A percentile compares a stretch with the other conserved stretches of the same genome.
Evolutionary conservation across 345 rosid species (phyloP).

Genomic region (Nephelium lappaceum): DNA sequence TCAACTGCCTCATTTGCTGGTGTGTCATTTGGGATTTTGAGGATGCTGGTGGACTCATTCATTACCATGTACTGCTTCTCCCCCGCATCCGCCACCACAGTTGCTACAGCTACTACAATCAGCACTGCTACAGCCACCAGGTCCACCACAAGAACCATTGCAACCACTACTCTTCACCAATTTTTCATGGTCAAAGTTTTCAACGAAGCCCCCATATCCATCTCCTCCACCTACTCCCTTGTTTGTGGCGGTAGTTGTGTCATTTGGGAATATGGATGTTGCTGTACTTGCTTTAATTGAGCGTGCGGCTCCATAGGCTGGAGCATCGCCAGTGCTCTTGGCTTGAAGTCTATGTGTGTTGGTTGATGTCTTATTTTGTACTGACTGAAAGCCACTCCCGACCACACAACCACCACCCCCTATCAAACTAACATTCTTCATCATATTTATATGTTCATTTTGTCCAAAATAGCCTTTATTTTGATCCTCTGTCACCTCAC

Average conservation of each 20-base stretch:
- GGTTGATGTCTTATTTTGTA: no score
- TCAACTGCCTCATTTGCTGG: not conserved
- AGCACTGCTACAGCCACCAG: constrained; percentile 15
- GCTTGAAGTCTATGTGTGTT: no score
- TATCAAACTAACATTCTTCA: not conserved
- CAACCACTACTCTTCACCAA: not conserved
- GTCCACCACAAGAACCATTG: constrained; percentile 6
- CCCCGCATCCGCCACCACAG: not conserved
- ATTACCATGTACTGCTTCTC: not conserved
- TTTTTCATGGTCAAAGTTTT: not conserved
- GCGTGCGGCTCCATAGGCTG: not conserved
- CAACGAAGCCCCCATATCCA: not conserved
- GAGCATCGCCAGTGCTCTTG: no score
- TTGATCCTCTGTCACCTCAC: not conserved
- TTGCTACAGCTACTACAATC: constrained; percentile 5
- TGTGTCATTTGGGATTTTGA: no score
- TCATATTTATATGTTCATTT: not conserved
- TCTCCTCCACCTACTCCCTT: not conserved
- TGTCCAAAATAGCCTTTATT: not conserved
- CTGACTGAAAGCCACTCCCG: no score
- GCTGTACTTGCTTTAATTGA: no score
- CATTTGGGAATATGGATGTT: not conserved
- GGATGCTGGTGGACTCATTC: no score
- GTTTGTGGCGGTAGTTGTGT: not conserved
- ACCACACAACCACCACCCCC: not conserved